phyloP scores from a whole-genome alignment of 2,329 filamentous ascomycete genomes.

The Fusarium piperis region DNA sequence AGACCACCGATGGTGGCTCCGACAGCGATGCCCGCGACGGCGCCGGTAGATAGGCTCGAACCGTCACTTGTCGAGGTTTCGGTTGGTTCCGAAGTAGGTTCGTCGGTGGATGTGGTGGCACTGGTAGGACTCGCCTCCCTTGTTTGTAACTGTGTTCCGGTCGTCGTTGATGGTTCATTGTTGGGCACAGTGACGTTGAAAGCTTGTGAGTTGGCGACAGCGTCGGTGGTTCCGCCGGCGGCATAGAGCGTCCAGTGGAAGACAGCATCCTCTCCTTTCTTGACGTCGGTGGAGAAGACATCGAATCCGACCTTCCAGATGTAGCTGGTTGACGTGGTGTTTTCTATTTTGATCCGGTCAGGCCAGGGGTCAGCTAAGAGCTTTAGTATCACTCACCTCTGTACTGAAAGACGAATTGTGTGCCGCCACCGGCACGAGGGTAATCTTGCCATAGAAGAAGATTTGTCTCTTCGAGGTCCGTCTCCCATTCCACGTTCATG shows the following conservation, averaged over 20 bases:
- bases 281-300: slow-evolving; percentile 12
- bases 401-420: slow-evolving; percentile 5
- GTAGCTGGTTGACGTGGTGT: slow-evolving; percentile 31
- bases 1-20: slow-evolving; percentile 36
- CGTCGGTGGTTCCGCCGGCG: slow-evolving; percentile 12
- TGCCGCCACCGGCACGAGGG: slow-evolving; percentile 14
- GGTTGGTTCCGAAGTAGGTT: not conserved
- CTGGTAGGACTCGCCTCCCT: not conserved
- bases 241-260: slow-evolving; percentile 32
- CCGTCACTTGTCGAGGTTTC: not conserved
- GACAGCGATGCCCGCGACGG: slow-evolving; percentile 40
- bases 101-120: not conserved
- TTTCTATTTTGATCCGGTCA: slow-evolving; percentile 21
- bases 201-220: slow-evolving; percentile 21
- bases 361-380: rapidly evolving
- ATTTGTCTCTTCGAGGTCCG: slow-evolving; percentile 27
- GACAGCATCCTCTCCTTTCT: slow-evolving; percentile 21
- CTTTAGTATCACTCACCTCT: not conserved
- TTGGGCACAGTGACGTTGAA: slow-evolving; percentile 36
- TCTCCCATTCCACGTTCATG: slow-evolving; percentile 38
- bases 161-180: slow-evolving; percentile 2
- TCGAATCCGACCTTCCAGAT: slow-evolving; percentile 34
- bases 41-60: slow-evolving; percentile 29
- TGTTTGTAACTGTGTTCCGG: not conserved
- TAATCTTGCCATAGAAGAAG: slow-evolving; percentile 39